phyloP scores from a whole-genome alignment of 345 rosid genomes.

The Iberis pinnata region DNA sequence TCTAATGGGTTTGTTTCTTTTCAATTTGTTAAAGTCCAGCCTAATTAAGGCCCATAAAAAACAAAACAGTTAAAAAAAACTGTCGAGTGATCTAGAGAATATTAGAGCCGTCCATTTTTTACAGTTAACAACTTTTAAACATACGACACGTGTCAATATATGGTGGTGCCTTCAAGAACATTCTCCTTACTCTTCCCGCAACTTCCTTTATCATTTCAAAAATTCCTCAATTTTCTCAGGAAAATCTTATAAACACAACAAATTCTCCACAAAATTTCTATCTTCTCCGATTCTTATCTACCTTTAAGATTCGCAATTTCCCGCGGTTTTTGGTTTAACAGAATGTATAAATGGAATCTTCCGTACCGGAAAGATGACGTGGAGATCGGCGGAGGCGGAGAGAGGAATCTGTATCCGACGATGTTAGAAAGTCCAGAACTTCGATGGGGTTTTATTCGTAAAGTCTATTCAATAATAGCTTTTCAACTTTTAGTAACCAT shows the following conservation, averaged over 20 bases:
- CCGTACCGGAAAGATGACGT: slow-evolving; percentile 48
- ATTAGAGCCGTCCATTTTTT: not conserved
- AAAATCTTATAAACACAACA: not conserved
- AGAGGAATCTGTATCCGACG: slow-evolving; percentile 61
- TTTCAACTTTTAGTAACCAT: slow-evolving; percentile 64
- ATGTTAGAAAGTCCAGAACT: slow-evolving; percentile 79
- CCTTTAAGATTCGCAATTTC: not conserved
- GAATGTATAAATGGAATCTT: slow-evolving; percentile 39
- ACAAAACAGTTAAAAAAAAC: not conserved
- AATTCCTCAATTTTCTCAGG: not conserved
- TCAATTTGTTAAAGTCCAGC: too few relatives aligned
- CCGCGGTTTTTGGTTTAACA: not conserved
- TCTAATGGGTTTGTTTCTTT: too few relatives aligned
- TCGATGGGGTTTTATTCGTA: slow-evolving; percentile 80
- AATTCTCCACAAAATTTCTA: not conserved
- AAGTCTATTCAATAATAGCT: slow-evolving; percentile 56
- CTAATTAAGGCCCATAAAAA: too few relatives aligned
- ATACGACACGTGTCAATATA: not conserved
- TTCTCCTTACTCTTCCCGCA: slow-evolving; percentile 16
- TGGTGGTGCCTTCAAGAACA: slow-evolving; percentile 13
- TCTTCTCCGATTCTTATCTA: not conserved
- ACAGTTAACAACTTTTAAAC: not conserved
- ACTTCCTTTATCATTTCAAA: slow-evolving; percentile 21
- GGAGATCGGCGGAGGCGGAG: slow-evolving; percentile 46
- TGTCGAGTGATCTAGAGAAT: slow-evolving; percentile 13